Evolutionary conservation across 2,329 filamentous ascomycete species (phyloP), one percentile per base, ranked within the genome.

Genomic region (Cryphonectria naterciae): DNA sequence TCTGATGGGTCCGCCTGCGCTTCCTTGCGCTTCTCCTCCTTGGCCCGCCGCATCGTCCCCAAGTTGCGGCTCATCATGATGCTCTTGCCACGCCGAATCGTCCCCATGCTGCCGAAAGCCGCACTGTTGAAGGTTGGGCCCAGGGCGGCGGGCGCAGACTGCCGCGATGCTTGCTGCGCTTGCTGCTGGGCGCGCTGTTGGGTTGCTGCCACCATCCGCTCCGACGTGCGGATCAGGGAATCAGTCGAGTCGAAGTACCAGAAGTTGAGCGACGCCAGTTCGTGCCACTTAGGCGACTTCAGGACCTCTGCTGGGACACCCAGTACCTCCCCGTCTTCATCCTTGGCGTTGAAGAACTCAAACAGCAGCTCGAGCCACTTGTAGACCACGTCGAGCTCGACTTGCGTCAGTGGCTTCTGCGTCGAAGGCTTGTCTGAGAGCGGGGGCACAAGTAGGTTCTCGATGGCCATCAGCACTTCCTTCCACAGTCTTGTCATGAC

Each of bases 401-500:
- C 92, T 77, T 95, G 91, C 0, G 88, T 92, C 32, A 99, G 87
- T 4, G 93, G 92, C 74, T 90, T 91, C 79, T 99, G 95, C 72
- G 89, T 88, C 1, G 94, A 97, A 5, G 92, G 93, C 79, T 99
- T 99, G 80, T 99, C 96, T 8, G 95, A 98, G 13, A 99, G 84
- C 10, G 96, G 96, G 25, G 96, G 96, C 3, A 99, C 95, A 54
- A 99, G 87, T 25, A 99, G 86, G 52, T 89, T 88, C 81, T 99
- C 96, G 74, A 98, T 92, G 0, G 95, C 97, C 76, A 95, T 91
- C 22, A 99, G 86, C 0, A 97, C 95, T 80, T 99, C 96, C 82
- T 99, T 99, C 96, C 96, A 99, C 7, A 99, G 83, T 61, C 96
- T 90, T 32, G 94, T 97, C 96, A 99, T 99, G 76, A 99, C 96